Evolutionary conservation across 192 early-diverging fungal genomes (phyloP).

Genomic region (Coemansia sp.): DNA sequence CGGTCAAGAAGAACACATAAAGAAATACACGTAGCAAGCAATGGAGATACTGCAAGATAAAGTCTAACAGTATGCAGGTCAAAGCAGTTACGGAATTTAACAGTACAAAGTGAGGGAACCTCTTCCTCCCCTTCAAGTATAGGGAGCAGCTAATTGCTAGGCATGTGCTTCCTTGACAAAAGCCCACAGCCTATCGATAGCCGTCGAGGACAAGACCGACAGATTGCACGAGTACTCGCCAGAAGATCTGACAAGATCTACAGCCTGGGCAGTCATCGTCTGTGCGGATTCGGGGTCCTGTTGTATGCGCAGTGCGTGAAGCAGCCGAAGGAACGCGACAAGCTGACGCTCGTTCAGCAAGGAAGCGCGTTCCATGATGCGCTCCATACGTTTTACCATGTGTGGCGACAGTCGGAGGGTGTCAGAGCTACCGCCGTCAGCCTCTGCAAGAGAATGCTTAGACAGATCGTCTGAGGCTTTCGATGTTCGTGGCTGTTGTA

Average conservation of each 20-base stretch:
- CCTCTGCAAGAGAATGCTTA: background rate
- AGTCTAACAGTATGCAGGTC: background rate
- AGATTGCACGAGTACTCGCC: slow-evolving; percentile 44
- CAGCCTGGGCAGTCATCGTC: slow-evolving; percentile 30
- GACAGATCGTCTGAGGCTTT: background rate
- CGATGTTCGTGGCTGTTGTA: background rate
- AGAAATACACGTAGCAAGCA: background rate
- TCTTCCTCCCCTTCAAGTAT: background rate
- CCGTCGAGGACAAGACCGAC: slow-evolving; percentile 25
- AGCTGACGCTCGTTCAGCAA: slow-evolving; percentile 23
- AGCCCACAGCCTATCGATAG: slow-evolving; percentile 44
- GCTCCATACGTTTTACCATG: slow-evolving; percentile 23
- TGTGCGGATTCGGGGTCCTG: slow-evolving; percentile 41
- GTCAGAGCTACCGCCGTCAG: background rate
- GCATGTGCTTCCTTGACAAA: slow-evolving; percentile 24
- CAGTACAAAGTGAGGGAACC: background rate
- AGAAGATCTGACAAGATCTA: slow-evolving; percentile 23
- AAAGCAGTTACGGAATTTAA: background rate
- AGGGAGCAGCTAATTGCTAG: background rate
- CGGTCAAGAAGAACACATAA: background rate
- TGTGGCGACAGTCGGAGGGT: slow-evolving; percentile 6
- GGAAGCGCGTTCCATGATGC: slow-evolving; percentile 24
- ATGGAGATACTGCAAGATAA: background rate
- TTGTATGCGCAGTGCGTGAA: slow-evolving; percentile 46
- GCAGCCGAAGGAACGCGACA: slow-evolving; percentile 34